Conservation (phyloP, 2,329 filamentous ascomycete species). For the Claviceps fusiformis region DNA sequence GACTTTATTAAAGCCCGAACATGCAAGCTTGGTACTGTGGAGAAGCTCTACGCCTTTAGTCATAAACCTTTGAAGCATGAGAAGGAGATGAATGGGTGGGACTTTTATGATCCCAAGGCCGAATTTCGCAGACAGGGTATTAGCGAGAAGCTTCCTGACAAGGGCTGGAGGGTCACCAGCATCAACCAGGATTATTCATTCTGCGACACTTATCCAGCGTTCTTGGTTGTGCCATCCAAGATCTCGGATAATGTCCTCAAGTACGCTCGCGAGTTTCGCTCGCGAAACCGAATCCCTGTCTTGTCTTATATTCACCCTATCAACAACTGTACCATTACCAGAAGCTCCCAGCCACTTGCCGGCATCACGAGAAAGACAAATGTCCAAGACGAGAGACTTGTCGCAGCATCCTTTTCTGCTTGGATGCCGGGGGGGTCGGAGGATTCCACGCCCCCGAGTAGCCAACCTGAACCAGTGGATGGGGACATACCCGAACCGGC, state of each 20-base stretch:
- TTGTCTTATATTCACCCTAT: slow-evolving; percentile 90
- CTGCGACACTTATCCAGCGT: slow-evolving; percentile 79
- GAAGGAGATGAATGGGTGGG: slow-evolving; percentile 64
- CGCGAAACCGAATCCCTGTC: slow-evolving; percentile 73
- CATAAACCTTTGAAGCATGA: slow-evolving; percentile 67
- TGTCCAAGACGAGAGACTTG: slow-evolving; percentile 87
- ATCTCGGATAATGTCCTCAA: slow-evolving; percentile 98
- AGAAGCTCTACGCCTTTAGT: slow-evolving; percentile 82
- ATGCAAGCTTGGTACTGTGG: slow-evolving; percentile 68
- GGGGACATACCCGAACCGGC: slow-evolving; percentile 29
- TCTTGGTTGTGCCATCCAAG: slow-evolving; percentile 70
- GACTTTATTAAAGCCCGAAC: slow-evolving; percentile 73
- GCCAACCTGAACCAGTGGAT: slow-evolving; percentile 35
- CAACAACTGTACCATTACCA: slow-evolving; percentile 93
- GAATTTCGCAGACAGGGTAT: slow-evolving; percentile 86
- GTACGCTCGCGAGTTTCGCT: slow-evolving; percentile 81
- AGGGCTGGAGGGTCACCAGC: slow-evolving; percentile 76
- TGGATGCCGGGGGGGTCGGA: slow-evolving; percentile 20
- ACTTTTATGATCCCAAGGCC: slow-evolving; percentile 68
- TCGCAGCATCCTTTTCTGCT: slow-evolving; percentile 71
- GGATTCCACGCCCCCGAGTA: slow-evolving; percentile 24
- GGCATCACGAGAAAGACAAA: slow-evolving; percentile 80
- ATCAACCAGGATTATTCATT: slow-evolving; percentile 88
- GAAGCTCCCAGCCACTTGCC: slow-evolving; percentile 83
- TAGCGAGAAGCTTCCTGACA: slow-evolving; percentile 61